Evolutionary conservation across 139 green algal genomes (phyloP).

Genomic region (Trebouxia sp.): DNA sequence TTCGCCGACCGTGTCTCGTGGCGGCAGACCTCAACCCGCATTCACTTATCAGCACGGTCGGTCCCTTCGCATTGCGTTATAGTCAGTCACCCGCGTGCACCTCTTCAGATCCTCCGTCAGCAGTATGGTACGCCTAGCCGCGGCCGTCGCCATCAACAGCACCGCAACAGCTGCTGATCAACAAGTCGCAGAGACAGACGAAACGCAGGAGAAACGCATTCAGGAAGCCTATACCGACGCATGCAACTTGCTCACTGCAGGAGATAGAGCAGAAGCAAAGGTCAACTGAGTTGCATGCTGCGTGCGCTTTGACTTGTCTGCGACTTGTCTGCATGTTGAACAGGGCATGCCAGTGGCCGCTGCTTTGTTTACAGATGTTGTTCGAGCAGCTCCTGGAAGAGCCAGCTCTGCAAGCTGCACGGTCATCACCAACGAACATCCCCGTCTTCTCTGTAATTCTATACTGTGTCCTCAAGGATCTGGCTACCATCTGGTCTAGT

Average conservation of each 20-base stretch:
- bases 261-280: neutral
- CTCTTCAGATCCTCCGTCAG: no score
- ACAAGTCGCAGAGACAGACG: conserved; percentile 1
- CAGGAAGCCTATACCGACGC: neutral
- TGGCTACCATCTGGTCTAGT: neutral
- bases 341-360: no score
- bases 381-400: conserved; percentile 17
- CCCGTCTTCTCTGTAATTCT: neutral
- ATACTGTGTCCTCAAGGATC: conserved; percentile 2
- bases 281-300: neutral
- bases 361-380: neutral
- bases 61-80: no score
- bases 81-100: no score
- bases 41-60: no score
- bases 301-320: neutral
- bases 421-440: neutral
- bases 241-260: neutral
- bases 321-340: neutral
- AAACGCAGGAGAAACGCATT: neutral
- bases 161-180: neutral
- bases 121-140: conserved; percentile 17
- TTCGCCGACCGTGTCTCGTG: no score
- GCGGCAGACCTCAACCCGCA: no score
- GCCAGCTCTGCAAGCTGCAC: neutral
- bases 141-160: neutral